phyloP scores from a whole-genome alignment of 257 asterid genomes.

The Solanum sejunctum region DNA sequence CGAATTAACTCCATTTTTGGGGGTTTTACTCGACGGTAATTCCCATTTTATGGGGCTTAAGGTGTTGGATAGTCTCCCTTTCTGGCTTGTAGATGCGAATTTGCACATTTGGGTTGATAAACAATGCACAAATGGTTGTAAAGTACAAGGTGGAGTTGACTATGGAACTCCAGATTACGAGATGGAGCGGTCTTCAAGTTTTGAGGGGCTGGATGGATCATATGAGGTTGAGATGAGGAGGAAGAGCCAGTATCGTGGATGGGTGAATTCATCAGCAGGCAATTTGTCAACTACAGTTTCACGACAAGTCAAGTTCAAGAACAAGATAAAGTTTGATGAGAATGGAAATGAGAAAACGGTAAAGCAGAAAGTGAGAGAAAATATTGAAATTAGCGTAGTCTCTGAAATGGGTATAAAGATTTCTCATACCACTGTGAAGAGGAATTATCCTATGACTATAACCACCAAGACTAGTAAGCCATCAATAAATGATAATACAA shows the following conservation, averaged over 20 bases:
- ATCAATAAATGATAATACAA: slow-evolving; percentile 19
- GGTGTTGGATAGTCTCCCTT: slow-evolving; percentile 45
- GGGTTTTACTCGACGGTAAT: slow-evolving; percentile 43
- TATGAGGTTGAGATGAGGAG: slow-evolving; percentile 39
- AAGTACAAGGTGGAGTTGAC: slow-evolving; percentile 39
- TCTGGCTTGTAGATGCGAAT: slow-evolving; percentile 78
- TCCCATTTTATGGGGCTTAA: slow-evolving; percentile 38
- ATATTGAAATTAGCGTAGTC: slow-evolving; percentile 16
- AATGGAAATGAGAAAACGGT: slow-evolving; percentile 37
- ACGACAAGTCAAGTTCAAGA: slow-evolving; percentile 32
- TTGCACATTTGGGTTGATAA: slow-evolving; percentile 69
- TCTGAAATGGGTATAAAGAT: slow-evolving; percentile 4
- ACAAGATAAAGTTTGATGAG: slow-evolving; percentile 21
- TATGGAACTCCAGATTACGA: slow-evolving; percentile 16
- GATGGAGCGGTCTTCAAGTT: slow-evolving; percentile 19
- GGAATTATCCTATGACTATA: slow-evolving; percentile 42
- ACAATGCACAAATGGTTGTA: slow-evolving; percentile 1
- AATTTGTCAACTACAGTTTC: slow-evolving; percentile 33
- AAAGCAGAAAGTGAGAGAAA: slow-evolving; percentile 35
- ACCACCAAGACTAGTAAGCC: slow-evolving; percentile 11
- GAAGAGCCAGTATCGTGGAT: slow-evolving; percentile 37
- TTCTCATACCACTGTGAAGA: not conserved
- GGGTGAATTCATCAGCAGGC: slow-evolving; percentile 69
- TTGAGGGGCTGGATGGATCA: slow-evolving; percentile 33
- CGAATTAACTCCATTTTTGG: slow-evolving; percentile 64